A percentile compares a stretch with the other conserved stretches of the same genome.
These are phyloP conservation scores for Cucurbita moschata DNA, from an alignment of 306 rosid genomes.

Conservation along the genomic window DNA sequence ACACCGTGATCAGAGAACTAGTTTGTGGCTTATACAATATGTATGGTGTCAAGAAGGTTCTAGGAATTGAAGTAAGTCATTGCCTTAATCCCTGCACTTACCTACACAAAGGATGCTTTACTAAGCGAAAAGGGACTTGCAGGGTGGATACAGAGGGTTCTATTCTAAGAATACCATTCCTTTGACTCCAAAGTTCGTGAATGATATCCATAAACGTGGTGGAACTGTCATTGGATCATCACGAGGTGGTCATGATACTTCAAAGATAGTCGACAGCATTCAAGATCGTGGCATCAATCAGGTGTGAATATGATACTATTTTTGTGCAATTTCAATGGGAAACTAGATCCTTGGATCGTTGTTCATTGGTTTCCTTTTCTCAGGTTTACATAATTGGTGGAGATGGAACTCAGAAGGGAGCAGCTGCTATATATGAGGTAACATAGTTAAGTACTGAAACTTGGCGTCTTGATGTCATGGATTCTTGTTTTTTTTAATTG, in stretches of 20 bases:
- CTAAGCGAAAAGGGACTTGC: constrained; percentile 4
- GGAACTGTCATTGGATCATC: constrained; percentile 86
- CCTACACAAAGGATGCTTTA: not conserved
- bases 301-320: constrained; percentile 19
- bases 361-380: not conserved
- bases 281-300: constrained; percentile 89
- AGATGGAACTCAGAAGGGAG: constrained; percentile 96
- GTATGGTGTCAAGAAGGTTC: constrained; percentile 78
- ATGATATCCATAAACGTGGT: constrained; percentile 90
- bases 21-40: constrained; percentile 77
- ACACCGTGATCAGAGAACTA: constrained; percentile 88
- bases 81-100: not conserved
- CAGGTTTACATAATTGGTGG: constrained; percentile 99
- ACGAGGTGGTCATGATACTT: constrained; percentile 84
- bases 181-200: constrained; percentile 65
- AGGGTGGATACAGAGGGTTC: constrained; percentile 96
- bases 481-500: not conserved
- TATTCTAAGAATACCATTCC: constrained; percentile 55
- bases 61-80: constrained; percentile 57
- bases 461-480: not conserved
- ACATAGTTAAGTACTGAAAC: not conserved
- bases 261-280: constrained; percentile 84
- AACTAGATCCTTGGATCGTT: not conserved
- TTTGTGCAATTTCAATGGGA: not conserved
- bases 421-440: constrained; percentile 87